Percentiles rank a stretch among this genome's conserved stretches.
Evolutionary conservation across 1,284 basidiomycete species (phyloP).

Genomic region (Ceratobasidium sp.): DNA sequence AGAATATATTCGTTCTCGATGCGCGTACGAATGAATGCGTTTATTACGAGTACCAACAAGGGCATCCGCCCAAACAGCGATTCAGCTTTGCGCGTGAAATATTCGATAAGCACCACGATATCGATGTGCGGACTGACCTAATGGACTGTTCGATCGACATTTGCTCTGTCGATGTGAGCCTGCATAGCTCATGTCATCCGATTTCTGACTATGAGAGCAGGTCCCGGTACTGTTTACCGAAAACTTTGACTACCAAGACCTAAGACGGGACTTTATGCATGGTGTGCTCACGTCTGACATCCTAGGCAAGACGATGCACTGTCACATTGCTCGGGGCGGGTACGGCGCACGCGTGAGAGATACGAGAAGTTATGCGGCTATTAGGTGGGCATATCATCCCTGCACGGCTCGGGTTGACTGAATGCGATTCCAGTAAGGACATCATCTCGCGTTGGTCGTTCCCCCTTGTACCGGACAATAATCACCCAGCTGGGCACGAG

Average conservation of each 20-base stretch:
- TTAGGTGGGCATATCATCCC: conserved; percentile 61
- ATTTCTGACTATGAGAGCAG: conserved; percentile 51
- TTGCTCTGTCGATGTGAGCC: conserved; percentile 83
- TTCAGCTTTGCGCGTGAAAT: conserved; percentile 73
- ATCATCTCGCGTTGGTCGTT: conserved; percentile 92
- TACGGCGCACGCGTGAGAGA: conserved; percentile 90
- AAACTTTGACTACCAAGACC: conserved; percentile 96
- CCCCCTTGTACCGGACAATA: conserved; percentile 92
- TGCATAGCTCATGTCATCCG: conserved; percentile 3
- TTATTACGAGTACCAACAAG: conserved; percentile 74
- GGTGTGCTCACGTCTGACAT: conserved; percentile 96
- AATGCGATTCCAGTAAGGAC: conserved; percentile 70
- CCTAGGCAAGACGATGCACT: conserved; percentile 92
- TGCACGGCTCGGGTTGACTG: conserved; percentile 4
- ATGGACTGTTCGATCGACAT: conserved; percentile 90
- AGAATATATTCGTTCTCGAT: conserved; percentile 75
- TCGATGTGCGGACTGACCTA: conserved; percentile 85
- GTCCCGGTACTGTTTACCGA: conserved; percentile 97
- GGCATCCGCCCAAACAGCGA: conserved; percentile 61
- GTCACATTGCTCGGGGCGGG: conserved; percentile 83
- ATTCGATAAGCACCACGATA: conserved; percentile 68
- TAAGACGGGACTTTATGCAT: conserved; percentile 92
- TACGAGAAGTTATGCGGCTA: conserved; percentile 86
- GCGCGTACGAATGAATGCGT: conserved; percentile 77
- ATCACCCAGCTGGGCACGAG: conserved; percentile 78